phyloP scores from a whole-genome alignment of 164 flowering plant species.

The Vitis amurensis region DNA sequence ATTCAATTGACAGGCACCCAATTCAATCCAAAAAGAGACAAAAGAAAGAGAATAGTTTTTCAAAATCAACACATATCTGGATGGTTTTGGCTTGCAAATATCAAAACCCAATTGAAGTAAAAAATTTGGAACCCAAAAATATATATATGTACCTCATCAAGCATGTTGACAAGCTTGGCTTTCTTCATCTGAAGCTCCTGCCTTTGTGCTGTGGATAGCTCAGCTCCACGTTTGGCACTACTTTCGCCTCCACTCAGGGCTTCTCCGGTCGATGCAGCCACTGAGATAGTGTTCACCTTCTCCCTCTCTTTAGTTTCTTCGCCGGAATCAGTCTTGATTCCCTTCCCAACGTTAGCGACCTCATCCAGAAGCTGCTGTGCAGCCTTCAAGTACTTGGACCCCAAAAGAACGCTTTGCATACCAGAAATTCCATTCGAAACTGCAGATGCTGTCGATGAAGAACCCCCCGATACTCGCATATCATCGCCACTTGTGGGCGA shows the following conservation, averaged over 20 bases:
- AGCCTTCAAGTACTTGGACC: conserved; percentile 79
- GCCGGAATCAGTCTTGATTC: conserved; percentile 19
- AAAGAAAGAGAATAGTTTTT: too few relatives aligned
- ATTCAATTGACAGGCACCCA: too few relatives aligned
- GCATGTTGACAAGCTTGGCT: conserved; percentile 84
- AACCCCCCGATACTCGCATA: conserved; percentile 28
- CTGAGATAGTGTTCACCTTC: conserved; percentile 29
- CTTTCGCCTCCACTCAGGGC: conserved; percentile 30
- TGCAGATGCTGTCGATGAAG: conserved; percentile 46
- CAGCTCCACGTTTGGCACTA: conserved; percentile 33
- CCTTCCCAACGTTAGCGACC: conserved; percentile 72
- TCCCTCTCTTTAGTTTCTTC: conserved; percentile 26
- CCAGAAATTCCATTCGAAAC: conserved; percentile 45
- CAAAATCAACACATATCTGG: too few relatives aligned
- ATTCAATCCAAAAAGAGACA: too few relatives aligned
- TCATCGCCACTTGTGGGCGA: conserved; percentile 40
- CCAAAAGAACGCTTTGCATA: conserved; percentile 53
- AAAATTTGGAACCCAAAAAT: background rate
- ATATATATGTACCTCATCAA: conserved; percentile 68
- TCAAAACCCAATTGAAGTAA: background rate
- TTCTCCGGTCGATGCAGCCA: conserved; percentile 19
- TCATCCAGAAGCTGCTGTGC: conserved; percentile 82
- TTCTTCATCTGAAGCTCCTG: conserved; percentile 95
- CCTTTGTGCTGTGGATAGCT: conserved; percentile 64
- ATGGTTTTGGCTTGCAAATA: too few relatives aligned